These are phyloP conservation scores for Penicillium fimorum DNA, from an alignment of 495 filamentous ascomycete species.

Conservation along the genomic window DNA sequence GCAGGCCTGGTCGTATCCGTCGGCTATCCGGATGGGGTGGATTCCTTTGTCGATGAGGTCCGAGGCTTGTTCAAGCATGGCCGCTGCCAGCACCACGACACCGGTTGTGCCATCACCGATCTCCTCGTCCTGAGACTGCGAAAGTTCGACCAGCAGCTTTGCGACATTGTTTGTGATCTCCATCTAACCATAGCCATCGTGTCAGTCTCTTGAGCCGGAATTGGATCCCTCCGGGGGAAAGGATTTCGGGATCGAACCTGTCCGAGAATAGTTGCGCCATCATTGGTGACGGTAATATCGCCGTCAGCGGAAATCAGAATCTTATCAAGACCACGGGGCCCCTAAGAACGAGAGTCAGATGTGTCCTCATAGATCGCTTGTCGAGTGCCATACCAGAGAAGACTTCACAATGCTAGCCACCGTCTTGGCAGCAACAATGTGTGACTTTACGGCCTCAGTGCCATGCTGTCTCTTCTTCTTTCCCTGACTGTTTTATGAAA, in stretches of 20 bases:
- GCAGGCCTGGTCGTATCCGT: constrained; percentile 95
- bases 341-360: constrained; percentile 47
- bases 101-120: constrained; percentile 98
- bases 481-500: constrained; percentile 66
- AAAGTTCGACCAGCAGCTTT: constrained; percentile 95
- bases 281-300: constrained; percentile 99
- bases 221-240: constrained; percentile 3
- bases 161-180: constrained; percentile 98
- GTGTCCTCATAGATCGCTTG: background rate
- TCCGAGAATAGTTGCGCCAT: constrained; percentile 93
- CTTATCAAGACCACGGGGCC: constrained; percentile 95
- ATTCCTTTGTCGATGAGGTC: constrained; percentile 99
- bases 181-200: constrained; percentile 57
- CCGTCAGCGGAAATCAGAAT: constrained; percentile 98
- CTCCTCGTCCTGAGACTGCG: constrained; percentile 98
- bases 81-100: constrained; percentile 94
- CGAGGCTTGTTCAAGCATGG: constrained; percentile 93
- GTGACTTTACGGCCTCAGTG: constrained; percentile 94
- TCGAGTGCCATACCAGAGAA: constrained; percentile 60
- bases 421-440: constrained; percentile 94
- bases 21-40: constrained; percentile 96
- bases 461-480: constrained; percentile 97
- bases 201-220: constrained; percentile 19
- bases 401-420: constrained; percentile 97
- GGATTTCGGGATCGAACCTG: constrained; percentile 54